Base-by-base conservation (phyloP, 2,329 filamentous ascomycete species). In the Penicillium occitanis region DNA sequence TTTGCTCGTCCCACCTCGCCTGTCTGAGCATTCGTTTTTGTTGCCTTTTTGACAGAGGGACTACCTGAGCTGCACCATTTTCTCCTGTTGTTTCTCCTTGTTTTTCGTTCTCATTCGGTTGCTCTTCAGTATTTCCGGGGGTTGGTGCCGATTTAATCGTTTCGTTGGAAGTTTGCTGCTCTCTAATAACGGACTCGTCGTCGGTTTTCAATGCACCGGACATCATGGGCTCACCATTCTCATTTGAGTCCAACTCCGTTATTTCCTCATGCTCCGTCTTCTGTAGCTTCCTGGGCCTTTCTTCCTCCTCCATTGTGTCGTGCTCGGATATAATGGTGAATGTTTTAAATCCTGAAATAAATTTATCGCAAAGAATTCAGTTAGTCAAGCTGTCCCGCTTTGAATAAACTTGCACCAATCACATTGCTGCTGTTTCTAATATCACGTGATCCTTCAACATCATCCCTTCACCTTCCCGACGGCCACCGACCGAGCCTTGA, bases 41-140 rank as follows among this genome's bases (percentile, higher is more conserved):
- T 71, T 94, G 90, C 73, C 90, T 96, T 74, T 98, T 98, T 19
- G 94, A 97, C 61, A 97, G 70, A 44, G 61, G 53, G 14, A n/a
- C 55, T 13, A 71, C 70, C 7, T 69, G 62, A 2, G 61, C 64
- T 3, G 66, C 66, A 1, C 44, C 6, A 48, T 22, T 58, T 11
- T 50, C 48, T 8, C 61, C 35, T 8, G 67, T 58, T 22, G 53
- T 7, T 25, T 55, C 62, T 51, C 68, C 61, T 66, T 69, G 59
- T 25, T 50, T 46, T 25, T 59, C 37, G 28, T 17, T 60, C 7
- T 17, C 44, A 22, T 64, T 46, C 19, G 35, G 4, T 57, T 63
- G 42, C 8, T 44, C 55, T 59, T 61, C 37, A 0, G 28, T 1
- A 3, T 53, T 33, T 5, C 35, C 40, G 4, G 53, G 17, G 8